Base-by-base conservation (phyloP, 2,329 filamentous ascomycete species). In the Chalaropsis ovoidea region DNA sequence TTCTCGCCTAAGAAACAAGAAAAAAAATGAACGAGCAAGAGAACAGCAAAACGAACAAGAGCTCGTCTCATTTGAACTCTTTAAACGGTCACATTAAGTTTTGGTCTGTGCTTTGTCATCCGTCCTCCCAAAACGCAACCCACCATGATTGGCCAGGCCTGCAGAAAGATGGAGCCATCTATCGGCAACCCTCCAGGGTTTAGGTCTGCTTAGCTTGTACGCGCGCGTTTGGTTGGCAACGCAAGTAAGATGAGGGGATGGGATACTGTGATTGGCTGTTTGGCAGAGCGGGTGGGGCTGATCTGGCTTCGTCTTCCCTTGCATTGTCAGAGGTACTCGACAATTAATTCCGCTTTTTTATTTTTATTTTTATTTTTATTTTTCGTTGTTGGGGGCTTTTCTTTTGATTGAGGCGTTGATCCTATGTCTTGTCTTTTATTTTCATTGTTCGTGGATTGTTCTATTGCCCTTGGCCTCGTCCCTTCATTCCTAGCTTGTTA, bases 191-290 rank as follows among this genome's bases (percentile, higher is more conserved):
- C 31, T 31, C 31, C 31, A 31, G 31, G 31, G 31, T 31, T 31
- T 2, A 31, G 31, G 3, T 31, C 6, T 31, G 6, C 31, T 2
- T 31, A 56, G 13, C 24, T 49, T 49, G 17, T 56, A 56, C 52
- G 52, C 52, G 52, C 52, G 52, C 52, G 52, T 56, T 56, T 56
- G 52, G 52, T 56, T 31, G 22, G 52, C 13, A 35, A 35, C 13
- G 17, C 13, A 43, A 10, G 42, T 43, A 13, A 3, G 7, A n/a
- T 43, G 42, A 43, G 11, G 11, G 7, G 42, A 13, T 43, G 31
- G 31, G 31, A 6, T 6, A 3, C 45, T 19, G 11, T 49, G 45
- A 49, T 11, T 49, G 45, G 45, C 7, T 49, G n/a, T 19, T 49
- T 49, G n/a, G 31, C 6, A 31, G 31, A 31, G 31, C 31, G 31